These are phyloP conservation scores for Pseudonitzschia multiseries DNA, from an alignment of 108 stramenopile species.

Conservation along the genomic window DNA sequence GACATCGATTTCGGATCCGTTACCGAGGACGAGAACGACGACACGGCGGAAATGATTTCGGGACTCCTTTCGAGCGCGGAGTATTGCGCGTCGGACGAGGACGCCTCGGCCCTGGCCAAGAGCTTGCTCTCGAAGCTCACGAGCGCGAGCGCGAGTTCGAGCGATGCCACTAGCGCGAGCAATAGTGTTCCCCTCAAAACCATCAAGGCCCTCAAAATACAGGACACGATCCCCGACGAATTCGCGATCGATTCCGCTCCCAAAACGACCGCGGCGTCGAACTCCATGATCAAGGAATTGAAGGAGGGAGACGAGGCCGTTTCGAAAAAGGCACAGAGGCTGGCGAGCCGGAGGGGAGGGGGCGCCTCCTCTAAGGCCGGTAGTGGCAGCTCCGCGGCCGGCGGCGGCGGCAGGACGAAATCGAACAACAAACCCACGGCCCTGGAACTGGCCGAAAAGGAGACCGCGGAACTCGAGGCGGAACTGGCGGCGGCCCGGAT, in stretches of 20 bases:
- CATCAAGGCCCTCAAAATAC: conserved; percentile 10
- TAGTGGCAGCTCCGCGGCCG: neutral
- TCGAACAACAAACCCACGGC: conserved; percentile 20
- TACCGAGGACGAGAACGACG: conserved; percentile 11
- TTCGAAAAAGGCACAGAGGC: conserved; percentile 11
- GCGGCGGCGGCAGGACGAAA: no score
- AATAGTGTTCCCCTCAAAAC: conserved; percentile 2
- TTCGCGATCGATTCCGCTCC: neutral
- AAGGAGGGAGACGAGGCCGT: conserved; percentile 3
- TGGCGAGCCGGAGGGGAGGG: neutral
- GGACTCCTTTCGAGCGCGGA: conserved; percentile 16
- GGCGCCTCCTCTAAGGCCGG: neutral
- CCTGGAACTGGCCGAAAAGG: conserved; percentile 14
- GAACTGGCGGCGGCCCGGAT: conserved; percentile 23
- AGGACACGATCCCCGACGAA: conserved; percentile 5
- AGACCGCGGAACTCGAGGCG: conserved; percentile 17
- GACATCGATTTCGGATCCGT: neutral
- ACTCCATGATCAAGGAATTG: conserved; percentile 1
- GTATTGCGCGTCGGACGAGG: conserved; percentile 17
- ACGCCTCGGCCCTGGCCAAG: conserved; percentile 7
- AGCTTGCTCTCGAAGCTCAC: neutral
- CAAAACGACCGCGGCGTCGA: neutral
- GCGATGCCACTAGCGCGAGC: neutral
- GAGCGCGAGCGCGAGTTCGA: neutral
- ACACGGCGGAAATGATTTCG: conserved; percentile 19